A percentile compares a stretch with the other conserved stretches of the same genome.
Conservation (phyloP, 176 grass and related monocot species). For the Musa schizocarpa region DNA sequence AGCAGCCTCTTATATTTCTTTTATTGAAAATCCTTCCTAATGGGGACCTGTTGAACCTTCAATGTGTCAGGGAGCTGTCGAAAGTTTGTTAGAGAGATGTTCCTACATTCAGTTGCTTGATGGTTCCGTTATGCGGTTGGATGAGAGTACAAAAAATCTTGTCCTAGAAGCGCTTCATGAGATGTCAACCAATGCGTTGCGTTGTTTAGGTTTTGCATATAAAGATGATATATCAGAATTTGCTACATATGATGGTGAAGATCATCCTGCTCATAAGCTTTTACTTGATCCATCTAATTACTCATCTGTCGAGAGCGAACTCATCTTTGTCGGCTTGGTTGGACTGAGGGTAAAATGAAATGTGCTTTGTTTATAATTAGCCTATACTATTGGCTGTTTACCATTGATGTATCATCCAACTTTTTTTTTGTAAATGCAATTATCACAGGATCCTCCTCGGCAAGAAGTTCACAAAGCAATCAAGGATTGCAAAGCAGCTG, state of each 20-base stretch:
- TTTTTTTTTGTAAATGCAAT: neutral
- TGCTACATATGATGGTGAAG: constrained; percentile 29
- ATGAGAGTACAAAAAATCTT: constrained; percentile 13
- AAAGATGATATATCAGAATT: constrained; percentile 26
- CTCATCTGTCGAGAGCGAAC: constrained; percentile 28
- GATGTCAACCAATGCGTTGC: constrained; percentile 30
- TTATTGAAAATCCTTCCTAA: neutral
- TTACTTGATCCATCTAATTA: constrained; percentile 33
- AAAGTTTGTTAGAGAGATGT: constrained; percentile 31
- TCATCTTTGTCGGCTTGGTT: constrained; percentile 30
- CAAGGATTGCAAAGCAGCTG: constrained; percentile 22
- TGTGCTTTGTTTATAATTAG: neutral
- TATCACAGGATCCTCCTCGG: constrained; percentile 28
- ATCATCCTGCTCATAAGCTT: constrained; percentile 30
- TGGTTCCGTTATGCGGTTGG: constrained; percentile 20
- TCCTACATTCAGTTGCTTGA: constrained; percentile 25
- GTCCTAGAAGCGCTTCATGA: constrained; percentile 23
- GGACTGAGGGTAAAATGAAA: constrained; percentile 27
- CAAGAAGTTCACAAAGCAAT: constrained; percentile 31
- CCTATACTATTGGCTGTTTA: neutral
- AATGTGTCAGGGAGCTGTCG: constrained; percentile 25
- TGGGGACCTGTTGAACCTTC: neutral
- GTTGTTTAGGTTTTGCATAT: constrained; percentile 36
- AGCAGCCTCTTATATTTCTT: neutral
- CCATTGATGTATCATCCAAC: neutral